Evolutionary conservation across 257 asterid species (phyloP), one percentile per base, ranked within the genome.

Genomic region (Fraxinus anomala): DNA sequence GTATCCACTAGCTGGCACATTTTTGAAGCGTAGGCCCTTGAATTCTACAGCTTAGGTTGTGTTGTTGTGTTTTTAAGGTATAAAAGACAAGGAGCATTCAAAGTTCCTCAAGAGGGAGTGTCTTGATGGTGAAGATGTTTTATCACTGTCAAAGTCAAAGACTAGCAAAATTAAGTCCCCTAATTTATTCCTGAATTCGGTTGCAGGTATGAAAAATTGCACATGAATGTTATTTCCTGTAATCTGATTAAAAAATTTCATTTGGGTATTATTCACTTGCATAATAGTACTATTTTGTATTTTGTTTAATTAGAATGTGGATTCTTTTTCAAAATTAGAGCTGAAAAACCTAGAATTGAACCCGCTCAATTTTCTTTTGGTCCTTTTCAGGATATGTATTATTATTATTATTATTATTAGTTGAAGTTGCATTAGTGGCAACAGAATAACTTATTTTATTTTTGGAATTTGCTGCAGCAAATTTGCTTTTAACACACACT

Each of bases 401-500:
- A n/a, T n/a, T n/a, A n/a, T n/a, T n/a, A n/a, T n/a, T n/a, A n/a
- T n/a, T n/a, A n/a, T n/a, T n/a, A n/a, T n/a, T n/a, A n/a, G n/a
- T n/a, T n/a, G 51, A 31, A 34, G 47, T 73, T 80, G 75, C 78
- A 42, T 68, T 44, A 34, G 33, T 26, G 42, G 73, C 51, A 33
- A 63, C 9, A 16, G 26, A 47, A n/a, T 33, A 12, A 23, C 51
- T 40, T 16, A 47, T 31, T n/a, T 12, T 21, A 16, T 31, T 74
- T 79, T 74, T 51, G 66, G 73, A 68, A 80, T 82, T 77, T 80
- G 83, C 80, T 83, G 91, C 87, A 79, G 85, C 83, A 49, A 83
- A 85, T 78, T 82, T 88, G 85, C 68, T 87, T 77, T 87, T 84
- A 42, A 79, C 89, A 72, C 87, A 88, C 11, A 71, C 83, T 72